Conservation (phyloP, 2,329 filamentous ascomycete species). For the Penicillium sp. region DNA sequence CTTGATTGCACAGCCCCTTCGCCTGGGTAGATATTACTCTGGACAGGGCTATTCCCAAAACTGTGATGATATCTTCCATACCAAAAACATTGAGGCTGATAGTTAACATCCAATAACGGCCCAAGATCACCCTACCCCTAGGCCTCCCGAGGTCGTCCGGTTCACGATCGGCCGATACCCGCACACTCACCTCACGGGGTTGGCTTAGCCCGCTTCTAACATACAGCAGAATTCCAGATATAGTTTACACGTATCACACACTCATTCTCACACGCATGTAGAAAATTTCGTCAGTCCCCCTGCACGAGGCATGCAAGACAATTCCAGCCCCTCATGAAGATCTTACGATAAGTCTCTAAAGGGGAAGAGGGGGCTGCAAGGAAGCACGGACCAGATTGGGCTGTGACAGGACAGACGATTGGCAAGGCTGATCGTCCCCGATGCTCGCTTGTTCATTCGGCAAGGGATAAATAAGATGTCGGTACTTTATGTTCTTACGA, state of each 20-base stretch:
- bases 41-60: neutral
- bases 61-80: neutral
- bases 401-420: too few relatives aligned
- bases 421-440: too few relatives aligned
- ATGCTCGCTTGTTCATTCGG: too few relatives aligned
- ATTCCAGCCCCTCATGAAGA: neutral
- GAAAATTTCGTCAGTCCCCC: neutral
- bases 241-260: constrained; percentile 1
- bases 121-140: neutral
- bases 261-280: neutral
- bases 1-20: constrained; percentile 23
- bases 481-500: neutral
- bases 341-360: neutral
- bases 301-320: constrained; percentile 10
- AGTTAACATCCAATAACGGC: neutral
- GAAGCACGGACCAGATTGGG: constrained; percentile 12
- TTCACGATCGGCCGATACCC: neutral
- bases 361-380: neutral
- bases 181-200: neutral
- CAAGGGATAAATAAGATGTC: constrained; percentile 5
- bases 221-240: neutral
- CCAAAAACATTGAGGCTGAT: neutral
- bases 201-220: neutral
- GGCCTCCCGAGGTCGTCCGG: neutral
- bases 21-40: neutral